phyloP scores from a whole-genome alignment of 805 yeast species.

The Saturnispora quitensis region DNA sequence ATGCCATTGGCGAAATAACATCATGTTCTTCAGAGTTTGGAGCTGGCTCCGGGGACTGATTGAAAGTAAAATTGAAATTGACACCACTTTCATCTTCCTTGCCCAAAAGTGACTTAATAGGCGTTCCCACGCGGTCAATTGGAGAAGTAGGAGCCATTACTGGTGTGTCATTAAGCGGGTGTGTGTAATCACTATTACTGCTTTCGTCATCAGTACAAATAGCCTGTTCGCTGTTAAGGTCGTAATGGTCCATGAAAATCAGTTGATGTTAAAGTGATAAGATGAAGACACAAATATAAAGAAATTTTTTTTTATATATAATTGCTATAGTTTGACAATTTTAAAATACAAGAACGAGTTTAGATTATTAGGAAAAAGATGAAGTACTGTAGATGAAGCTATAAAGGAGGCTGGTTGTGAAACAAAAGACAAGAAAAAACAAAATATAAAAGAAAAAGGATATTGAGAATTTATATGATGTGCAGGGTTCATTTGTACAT shows the following conservation, averaged over 20 bases:
- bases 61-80: constrained; percentile 2
- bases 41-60: not conserved
- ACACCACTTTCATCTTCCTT: constrained; percentile 1
- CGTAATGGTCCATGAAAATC: not conserved
- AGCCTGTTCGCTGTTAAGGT: not conserved
- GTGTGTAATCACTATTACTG: constrained; percentile 7
- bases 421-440: not conserved
- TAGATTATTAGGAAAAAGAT: too few relatives aligned
- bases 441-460: not conserved
- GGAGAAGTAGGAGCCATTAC: constrained; percentile 55
- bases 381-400: not conserved
- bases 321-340: not conserved
- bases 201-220: not conserved
- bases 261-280: not conserved
- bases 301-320: not conserved
- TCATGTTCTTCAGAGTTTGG: not conserved
- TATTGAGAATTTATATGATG: not conserved
- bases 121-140: constrained; percentile 7
- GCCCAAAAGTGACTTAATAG: not conserved
- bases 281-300: not conserved
- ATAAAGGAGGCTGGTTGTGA: not conserved
- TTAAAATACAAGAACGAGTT: not conserved
- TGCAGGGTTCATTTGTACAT: not conserved
- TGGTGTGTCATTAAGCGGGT: constrained; percentile 72
- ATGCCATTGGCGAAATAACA: not conserved